Conservation (phyloP, 2,329 filamentous ascomycete genomes). For the Fusarium globosum region DNA sequence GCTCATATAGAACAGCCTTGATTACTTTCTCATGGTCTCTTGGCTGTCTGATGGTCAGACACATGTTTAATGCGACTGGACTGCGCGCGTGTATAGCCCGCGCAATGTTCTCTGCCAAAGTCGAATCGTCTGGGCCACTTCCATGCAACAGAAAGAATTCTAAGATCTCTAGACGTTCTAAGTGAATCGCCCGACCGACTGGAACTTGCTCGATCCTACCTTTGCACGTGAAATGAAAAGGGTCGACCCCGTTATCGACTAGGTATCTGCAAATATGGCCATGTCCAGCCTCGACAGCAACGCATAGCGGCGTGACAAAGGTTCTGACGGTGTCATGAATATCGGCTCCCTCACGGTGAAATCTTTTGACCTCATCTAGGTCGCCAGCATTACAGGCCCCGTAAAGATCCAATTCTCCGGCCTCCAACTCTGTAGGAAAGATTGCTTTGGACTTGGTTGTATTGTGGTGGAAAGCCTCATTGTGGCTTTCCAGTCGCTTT, state of each 20-base stretch:
- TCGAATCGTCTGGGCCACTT: fast-evolving
- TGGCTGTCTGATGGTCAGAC: fast-evolving
- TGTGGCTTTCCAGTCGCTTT: background rate
- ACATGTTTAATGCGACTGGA: fast-evolving
- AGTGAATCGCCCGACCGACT: too few species aligned
- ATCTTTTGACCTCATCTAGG: background rate
- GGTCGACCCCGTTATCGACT: fast-evolving
- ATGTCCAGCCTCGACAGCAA: background rate
- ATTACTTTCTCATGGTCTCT: fast-evolving
- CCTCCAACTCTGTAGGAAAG: fast-evolving
- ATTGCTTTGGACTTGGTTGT: too few species aligned
- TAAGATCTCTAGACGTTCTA: background rate
- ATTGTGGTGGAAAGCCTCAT: background rate
- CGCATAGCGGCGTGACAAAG: background rate
- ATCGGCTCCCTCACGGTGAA: background rate
- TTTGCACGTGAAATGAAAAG: too few species aligned
- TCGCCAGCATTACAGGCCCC: background rate
- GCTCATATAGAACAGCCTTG: fast-evolving
- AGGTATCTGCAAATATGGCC: background rate
- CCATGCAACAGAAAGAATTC: fast-evolving
- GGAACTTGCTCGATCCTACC: too few species aligned
- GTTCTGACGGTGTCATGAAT: too few species aligned
- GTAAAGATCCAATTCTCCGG: fast-evolving
- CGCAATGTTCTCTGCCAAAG: fast-evolving
- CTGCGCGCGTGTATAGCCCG: fast-evolving